A percentile compares a stretch with the other conserved stretches of the same genome.
These are phyloP conservation scores for Pichia sp. DNA, from an alignment of 1,139 yeast species.

Conservation along the genomic window DNA sequence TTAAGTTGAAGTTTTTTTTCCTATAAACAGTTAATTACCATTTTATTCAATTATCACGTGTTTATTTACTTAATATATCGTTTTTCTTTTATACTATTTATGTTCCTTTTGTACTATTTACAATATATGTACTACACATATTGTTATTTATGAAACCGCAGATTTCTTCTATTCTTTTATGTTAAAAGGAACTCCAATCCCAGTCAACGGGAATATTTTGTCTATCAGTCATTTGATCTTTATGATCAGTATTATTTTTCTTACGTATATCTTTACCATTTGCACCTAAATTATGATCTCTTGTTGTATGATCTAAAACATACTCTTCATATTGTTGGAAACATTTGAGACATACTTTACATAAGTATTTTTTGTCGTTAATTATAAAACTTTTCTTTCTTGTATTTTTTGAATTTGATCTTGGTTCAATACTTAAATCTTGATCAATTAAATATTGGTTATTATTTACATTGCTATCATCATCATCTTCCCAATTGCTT, in stretches of 20 bases:
- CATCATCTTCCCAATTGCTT: slow-evolving; percentile 15
- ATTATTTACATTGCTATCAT: background rate
- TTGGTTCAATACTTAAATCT: background rate
- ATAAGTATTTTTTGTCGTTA: slow-evolving; percentile 33
- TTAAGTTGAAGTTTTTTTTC: background rate
- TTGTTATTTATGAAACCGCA: background rate
- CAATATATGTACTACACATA: background rate
- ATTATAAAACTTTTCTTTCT: background rate
- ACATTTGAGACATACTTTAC: slow-evolving; percentile 76
- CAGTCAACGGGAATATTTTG: slow-evolving; percentile 64
- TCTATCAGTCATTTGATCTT: slow-evolving; percentile 18
- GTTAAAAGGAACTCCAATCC: slow-evolving; percentile 67
- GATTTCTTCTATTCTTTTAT: background rate
- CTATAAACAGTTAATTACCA: background rate
- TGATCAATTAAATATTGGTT: background rate
- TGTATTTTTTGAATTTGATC: background rate
- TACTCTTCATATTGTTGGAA: slow-evolving; percentile 57
- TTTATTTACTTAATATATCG: background rate
- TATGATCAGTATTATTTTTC: slow-evolving; percentile 16
- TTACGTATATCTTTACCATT: slow-evolving; percentile 18
- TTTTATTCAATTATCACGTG: background rate
- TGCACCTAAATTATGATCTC: slow-evolving; percentile 25
- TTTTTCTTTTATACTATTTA: background rate
- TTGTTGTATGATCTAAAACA: slow-evolving; percentile 32
- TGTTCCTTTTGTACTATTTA: background rate